These are phyloP conservation scores for Cryptococcus jaspeensis DNA, from an alignment of 1,284 basidiomycete genomes.

Conservation along the genomic window DNA sequence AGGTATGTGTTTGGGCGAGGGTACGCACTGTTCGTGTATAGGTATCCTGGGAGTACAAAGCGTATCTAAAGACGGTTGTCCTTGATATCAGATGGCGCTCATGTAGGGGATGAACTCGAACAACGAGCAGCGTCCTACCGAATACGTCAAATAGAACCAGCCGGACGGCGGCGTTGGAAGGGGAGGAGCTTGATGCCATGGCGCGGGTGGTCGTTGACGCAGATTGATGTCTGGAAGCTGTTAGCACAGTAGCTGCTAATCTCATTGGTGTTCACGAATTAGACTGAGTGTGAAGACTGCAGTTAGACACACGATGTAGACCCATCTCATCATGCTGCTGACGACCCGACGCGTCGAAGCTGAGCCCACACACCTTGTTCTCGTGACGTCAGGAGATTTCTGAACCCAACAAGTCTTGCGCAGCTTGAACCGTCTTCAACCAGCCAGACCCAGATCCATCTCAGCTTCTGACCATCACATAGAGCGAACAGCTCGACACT, in stretches of 20 bases:
- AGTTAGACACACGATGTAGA: too few relatives aligned
- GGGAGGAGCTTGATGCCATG: conserved; percentile 7
- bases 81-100: not conserved
- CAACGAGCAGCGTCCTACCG: conserved; percentile 26
- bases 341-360: not conserved
- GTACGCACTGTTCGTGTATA: conserved; percentile 45
- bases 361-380: not conserved
- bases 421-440: not conserved
- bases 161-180: conserved; percentile 34
- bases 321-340: not conserved
- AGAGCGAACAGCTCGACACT: not conserved
- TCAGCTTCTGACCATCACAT: not conserved
- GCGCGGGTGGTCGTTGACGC: not conserved
- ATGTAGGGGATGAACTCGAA: too few relatives aligned
- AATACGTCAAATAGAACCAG: conserved; percentile 52
- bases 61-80: conserved; percentile 35
- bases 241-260: not conserved
- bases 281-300: too few relatives aligned
- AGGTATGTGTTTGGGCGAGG: too few relatives aligned
- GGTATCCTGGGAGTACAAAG: conserved; percentile 49
- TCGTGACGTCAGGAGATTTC: not conserved
- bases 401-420: conserved; percentile 2
- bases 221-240: not conserved
- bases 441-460: not conserved
- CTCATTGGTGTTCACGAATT: not conserved